phyloP scores from a whole-genome alignment of 1,139 yeast genomes.

The Blastobotrys elegans region DNA sequence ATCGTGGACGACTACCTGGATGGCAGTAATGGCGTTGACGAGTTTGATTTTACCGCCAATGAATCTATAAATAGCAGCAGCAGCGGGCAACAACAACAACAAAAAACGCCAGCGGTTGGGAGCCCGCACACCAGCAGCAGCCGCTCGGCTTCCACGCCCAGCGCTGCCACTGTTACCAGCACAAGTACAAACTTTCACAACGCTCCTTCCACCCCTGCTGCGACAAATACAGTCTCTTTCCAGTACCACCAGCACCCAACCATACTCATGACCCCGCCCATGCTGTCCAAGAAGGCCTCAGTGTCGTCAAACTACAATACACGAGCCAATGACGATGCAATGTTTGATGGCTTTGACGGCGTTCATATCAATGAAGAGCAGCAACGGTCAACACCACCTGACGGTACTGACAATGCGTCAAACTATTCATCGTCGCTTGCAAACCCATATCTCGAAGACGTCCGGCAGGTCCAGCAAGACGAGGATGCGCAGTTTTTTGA shows the following conservation, averaged over 20 bases:
- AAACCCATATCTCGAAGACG: background rate
- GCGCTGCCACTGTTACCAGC: background rate
- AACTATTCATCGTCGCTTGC: background rate
- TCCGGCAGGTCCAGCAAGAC: background rate
- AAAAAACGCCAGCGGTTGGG: no score
- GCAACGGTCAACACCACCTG: no score
- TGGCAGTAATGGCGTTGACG: background rate
- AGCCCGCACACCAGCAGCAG: no score
- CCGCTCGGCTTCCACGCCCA: background rate
- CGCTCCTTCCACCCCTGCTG: background rate
- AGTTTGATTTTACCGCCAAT: slow-evolving; percentile 4
- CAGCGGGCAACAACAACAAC: background rate
- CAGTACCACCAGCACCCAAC: slow-evolving; percentile 14
- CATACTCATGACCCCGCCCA: slow-evolving; percentile 21
- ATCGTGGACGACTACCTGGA: no score
- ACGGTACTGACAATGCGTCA: background rate
- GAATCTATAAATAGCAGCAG: slow-evolving; percentile 3
- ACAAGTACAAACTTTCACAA: no score
- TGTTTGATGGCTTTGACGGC: slow-evolving; percentile 26
- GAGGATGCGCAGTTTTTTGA: background rate
- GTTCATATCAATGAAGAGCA: slow-evolving; percentile 19
- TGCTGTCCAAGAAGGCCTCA: slow-evolving; percentile 15
- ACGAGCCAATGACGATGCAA: slow-evolving; percentile 1
- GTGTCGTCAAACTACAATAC: background rate
- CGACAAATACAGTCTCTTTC: background rate